Percentiles rank a stretch among this genome's conserved stretches.
Evolutionary conservation across 257 asterid species (phyloP).

Genomic region (Solanum habrochaites): DNA sequence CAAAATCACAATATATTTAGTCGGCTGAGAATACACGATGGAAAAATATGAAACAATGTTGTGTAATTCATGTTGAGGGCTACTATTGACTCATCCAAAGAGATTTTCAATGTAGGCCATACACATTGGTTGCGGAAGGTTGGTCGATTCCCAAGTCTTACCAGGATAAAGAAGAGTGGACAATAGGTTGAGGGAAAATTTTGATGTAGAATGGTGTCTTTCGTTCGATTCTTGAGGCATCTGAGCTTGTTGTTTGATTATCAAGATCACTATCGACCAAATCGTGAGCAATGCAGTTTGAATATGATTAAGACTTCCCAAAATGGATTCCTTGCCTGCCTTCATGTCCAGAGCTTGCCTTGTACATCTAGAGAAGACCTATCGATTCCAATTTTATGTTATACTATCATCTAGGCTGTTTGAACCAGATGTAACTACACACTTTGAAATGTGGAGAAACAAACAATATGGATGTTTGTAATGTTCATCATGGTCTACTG

Average conservation of each 20-base stretch:
- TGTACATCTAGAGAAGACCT: background rate
- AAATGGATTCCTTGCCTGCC: background rate
- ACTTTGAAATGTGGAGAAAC: conserved; percentile 17
- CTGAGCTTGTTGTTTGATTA: conserved; percentile 17
- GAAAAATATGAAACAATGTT: background rate
- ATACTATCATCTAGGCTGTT: conserved; percentile 9
- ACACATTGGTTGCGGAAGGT: conserved; percentile 6
- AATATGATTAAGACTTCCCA: conserved; percentile 25
- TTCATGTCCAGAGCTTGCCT: background rate
- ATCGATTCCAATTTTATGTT: background rate
- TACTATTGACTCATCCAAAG: conserved; percentile 6
- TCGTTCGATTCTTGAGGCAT: conserved; percentile 11
- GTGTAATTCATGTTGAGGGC: conserved; percentile 11
- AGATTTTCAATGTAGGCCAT: conserved; percentile 16
- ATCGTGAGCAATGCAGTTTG: conserved; percentile 26
- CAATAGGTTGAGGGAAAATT: background rate
- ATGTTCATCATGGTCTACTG: background rate
- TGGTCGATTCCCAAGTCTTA: conserved; percentile 15
- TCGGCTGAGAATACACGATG: conserved; percentile 8
- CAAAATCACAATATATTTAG: background rate
- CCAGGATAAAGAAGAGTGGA: conserved; percentile 2
- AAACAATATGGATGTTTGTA: background rate
- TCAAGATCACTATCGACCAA: conserved; percentile 7
- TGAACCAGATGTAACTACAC: conserved; percentile 7
- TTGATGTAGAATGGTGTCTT: conserved; percentile 6